Conservation (phyloP, 2,329 filamentous ascomycete genomes). For the Cladorrhinum sp. region DNA sequence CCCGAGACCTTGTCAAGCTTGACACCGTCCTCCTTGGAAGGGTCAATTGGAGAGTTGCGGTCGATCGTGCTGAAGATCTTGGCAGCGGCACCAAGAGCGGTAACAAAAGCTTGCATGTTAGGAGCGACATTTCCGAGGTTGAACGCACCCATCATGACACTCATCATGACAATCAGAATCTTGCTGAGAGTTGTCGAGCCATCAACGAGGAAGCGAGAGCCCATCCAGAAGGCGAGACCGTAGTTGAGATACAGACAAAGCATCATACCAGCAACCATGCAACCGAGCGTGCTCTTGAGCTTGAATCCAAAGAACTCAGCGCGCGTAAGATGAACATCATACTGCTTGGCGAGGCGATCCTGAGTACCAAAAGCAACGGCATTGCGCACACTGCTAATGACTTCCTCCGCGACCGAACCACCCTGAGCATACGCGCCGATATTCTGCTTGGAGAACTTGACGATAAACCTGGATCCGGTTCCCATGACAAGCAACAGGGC, state of each 20-base stretch:
- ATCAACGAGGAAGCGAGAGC: constrained; percentile 68
- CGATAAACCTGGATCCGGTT: constrained; percentile 66
- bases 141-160: constrained; percentile 91
- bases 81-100: constrained; percentile 74
- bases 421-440: constrained; percentile 78
- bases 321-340: constrained; percentile 69
- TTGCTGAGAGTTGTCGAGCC: constrained; percentile 64
- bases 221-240: constrained; percentile 85
- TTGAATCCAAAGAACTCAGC: constrained; percentile 76
- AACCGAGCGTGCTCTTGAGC: constrained; percentile 67
- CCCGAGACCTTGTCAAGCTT: constrained; percentile 72
- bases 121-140: constrained; percentile 84
- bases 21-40: constrained; percentile 66
- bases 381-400: constrained; percentile 89
- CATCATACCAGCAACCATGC: constrained; percentile 85
- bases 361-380: constrained; percentile 92
- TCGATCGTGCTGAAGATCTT: constrained; percentile 97
- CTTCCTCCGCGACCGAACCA: constrained; percentile 88
- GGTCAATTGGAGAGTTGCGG: constrained; percentile 78
- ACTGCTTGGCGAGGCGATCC: constrained; percentile 82
- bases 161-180: constrained; percentile 82
- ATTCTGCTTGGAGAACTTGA: constrained; percentile 76
- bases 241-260: constrained; percentile 82
- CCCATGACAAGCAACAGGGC: constrained; percentile 79
- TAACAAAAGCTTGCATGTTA: constrained; percentile 82